These are phyloP conservation scores for Brassica balearica DNA, from an alignment of 441 rosid species.

Conservation along the genomic window DNA sequence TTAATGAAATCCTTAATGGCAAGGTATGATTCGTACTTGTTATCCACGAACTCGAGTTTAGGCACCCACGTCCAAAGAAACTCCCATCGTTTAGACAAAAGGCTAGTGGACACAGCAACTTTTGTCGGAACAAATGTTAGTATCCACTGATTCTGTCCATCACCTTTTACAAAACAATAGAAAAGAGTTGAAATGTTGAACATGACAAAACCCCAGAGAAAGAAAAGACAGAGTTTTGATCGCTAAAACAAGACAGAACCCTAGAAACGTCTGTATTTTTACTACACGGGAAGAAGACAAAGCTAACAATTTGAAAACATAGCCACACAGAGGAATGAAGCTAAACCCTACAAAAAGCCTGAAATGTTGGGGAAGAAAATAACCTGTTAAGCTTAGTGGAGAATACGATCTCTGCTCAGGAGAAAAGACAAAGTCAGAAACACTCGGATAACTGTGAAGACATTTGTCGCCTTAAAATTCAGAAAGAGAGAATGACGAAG, in stretches of 20 bases:
- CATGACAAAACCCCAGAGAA: background rate
- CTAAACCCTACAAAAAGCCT: background rate
- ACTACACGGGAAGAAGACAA: background rate
- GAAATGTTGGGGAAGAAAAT: too few species aligned
- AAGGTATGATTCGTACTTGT: background rate
- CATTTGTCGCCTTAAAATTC: too few species aligned
- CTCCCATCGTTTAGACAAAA: conserved; percentile 11
- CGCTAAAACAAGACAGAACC: background rate
- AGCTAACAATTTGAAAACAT: background rate
- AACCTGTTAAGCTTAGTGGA: too few species aligned
- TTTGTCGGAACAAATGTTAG: background rate
- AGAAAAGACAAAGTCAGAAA: too few species aligned
- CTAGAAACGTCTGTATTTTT: background rate
- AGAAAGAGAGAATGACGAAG: too few species aligned
- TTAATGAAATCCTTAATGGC: background rate
- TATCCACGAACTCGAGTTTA: background rate
- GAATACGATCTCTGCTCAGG: too few species aligned
- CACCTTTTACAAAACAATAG: background rate
- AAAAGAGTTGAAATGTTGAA: background rate
- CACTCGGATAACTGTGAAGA: too few species aligned
- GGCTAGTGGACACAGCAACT: background rate
- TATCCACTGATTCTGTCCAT: conserved; percentile 14
- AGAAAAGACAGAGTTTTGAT: too few species aligned
- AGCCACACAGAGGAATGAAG: background rate
- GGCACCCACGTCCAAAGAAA: conserved; percentile 7